A percentile compares a stretch with the other conserved stretches of the same genome.
phyloP scores from a whole-genome alignment of 75 land plant genomes.

The Adiantum capillusveneris region DNA sequence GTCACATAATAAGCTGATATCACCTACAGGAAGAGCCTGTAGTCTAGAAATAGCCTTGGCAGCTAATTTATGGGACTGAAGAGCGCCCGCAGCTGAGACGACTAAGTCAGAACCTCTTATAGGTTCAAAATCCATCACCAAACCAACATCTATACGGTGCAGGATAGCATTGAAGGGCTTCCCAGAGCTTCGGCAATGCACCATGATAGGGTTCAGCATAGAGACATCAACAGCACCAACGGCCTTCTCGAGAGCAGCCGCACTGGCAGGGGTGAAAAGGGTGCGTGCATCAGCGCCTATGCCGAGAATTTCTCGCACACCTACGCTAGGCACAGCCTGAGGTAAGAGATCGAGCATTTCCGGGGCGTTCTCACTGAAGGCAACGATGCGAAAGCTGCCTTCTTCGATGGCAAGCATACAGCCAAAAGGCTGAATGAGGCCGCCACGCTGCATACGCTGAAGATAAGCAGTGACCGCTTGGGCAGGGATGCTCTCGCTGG shows the following conservation, averaged over 20 bases:
- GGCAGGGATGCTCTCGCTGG: constrained; percentile 33
- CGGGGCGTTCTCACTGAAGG: constrained; percentile 82
- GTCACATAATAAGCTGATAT: constrained; percentile 77
- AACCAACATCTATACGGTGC: constrained; percentile 90
- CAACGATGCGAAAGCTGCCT: constrained; percentile 46
- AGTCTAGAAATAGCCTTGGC: constrained; percentile 84
- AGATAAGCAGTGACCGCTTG: constrained; percentile 67
- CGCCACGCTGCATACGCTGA: constrained; percentile 77
- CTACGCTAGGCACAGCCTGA: constrained; percentile 65
- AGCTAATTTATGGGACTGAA: constrained; percentile 94
- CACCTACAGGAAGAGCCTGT: constrained; percentile 90
- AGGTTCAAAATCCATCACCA: constrained; percentile 95
- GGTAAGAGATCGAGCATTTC: constrained; percentile 80
- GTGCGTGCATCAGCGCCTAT: constrained; percentile 66
- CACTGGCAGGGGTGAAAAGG: constrained; percentile 46
- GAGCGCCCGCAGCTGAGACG: constrained; percentile 73
- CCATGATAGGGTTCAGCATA: constrained; percentile 69
- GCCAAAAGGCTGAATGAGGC: constrained; percentile 82
- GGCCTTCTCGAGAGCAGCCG: constrained; percentile 61
- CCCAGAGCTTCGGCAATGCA: constrained; percentile 58
- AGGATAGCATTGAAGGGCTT: constrained; percentile 96
- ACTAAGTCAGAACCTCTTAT: constrained; percentile 63
- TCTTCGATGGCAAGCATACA: constrained; percentile 79
- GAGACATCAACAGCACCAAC: constrained; percentile 53
- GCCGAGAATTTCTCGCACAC: constrained; percentile 28